A percentile compares a stretch with the other conserved stretches of the same genome.
Evolutionary conservation across 2,329 filamentous ascomycete genomes (phyloP).

Genomic region (Pestalotiopsis sp.): DNA sequence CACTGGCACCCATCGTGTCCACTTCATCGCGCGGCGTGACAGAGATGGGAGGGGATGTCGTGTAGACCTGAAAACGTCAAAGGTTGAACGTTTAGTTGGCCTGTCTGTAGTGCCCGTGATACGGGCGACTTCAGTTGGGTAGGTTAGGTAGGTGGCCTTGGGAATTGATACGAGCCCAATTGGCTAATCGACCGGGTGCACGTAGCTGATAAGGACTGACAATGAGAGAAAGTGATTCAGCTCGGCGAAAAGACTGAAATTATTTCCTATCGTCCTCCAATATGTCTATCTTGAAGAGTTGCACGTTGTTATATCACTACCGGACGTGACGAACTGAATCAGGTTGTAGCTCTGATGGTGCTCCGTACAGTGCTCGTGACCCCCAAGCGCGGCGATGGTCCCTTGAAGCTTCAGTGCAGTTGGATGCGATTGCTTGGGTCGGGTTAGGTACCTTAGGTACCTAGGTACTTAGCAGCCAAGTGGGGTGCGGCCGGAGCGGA

Average conservation of each 20-base stretch:
- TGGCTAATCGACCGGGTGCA: background rate
- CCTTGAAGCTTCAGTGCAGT: background rate
- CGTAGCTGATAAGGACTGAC: background rate
- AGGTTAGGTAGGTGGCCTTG: background rate
- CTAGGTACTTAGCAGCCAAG: background rate
- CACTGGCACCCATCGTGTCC: slow-evolving; percentile 84
- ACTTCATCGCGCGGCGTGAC: slow-evolving; percentile 22
- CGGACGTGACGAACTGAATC: background rate
- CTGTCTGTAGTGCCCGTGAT: background rate
- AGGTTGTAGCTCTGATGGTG: background rate
- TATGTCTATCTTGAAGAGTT: background rate
- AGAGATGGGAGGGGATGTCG: background rate
- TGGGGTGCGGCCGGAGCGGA: background rate
- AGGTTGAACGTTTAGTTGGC: background rate
- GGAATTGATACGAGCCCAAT: background rate
- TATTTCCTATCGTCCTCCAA: background rate
- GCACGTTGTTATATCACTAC: background rate
- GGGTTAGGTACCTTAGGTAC: background rate
- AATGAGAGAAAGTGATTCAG: background rate
- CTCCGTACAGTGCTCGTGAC: background rate
- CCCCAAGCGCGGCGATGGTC: background rate
- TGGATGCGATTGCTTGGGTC: background rate
- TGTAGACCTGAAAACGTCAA: background rate
- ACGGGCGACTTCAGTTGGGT: background rate
- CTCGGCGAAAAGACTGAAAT: background rate